Evolutionary conservation across 805 yeast genomes (phyloP).

Genomic region (Cyberlindnera sargentensis): DNA sequence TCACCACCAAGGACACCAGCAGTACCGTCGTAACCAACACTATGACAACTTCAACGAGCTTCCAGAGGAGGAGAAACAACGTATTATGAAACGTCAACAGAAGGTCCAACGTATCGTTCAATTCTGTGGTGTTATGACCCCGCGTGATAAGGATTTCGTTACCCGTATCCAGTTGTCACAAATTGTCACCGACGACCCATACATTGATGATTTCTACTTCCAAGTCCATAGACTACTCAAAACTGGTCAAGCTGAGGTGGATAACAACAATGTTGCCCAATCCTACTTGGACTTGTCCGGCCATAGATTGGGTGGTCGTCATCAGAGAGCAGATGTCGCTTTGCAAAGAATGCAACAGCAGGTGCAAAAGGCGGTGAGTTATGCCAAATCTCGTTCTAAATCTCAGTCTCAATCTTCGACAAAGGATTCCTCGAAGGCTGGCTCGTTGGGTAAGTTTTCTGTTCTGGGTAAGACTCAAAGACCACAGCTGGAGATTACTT

Average conservation of each 20-base stretch:
- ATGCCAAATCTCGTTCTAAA: slow-evolving; percentile 84
- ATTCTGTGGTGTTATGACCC: slow-evolving; percentile 93
- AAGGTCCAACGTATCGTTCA: slow-evolving; percentile 69
- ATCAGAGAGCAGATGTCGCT: slow-evolving; percentile 81
- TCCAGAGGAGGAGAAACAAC: slow-evolving; percentile 68
- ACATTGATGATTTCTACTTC: slow-evolving; percentile 92
- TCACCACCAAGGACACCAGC: slow-evolving; percentile 18
- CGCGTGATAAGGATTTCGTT: slow-evolving; percentile 92
- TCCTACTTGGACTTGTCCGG: slow-evolving; percentile 90
- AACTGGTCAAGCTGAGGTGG: slow-evolving; percentile 40
- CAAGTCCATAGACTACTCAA: slow-evolving; percentile 82
- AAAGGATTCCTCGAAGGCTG: slow-evolving; percentile 51
- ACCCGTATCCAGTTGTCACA: slow-evolving; percentile 92
- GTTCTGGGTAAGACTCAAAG: slow-evolving; percentile 80
- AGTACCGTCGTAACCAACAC: slow-evolving; percentile 24
- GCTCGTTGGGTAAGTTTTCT: slow-evolving; percentile 84
- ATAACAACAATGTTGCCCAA: slow-evolving; percentile 77
- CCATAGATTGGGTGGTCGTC: slow-evolving; percentile 80
- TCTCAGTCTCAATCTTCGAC: slow-evolving; percentile 24
- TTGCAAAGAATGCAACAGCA: slow-evolving; percentile 97
- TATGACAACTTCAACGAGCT: slow-evolving; percentile 32
- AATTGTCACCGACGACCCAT: slow-evolving; percentile 95
- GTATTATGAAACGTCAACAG: slow-evolving; percentile 59
- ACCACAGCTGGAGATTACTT: slow-evolving; percentile 65
- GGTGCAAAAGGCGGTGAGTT: slow-evolving; percentile 92